Evolutionary conservation across 371 early-diverging fungal genomes (phyloP).

Genomic region (Rhizopus delemar): DNA sequence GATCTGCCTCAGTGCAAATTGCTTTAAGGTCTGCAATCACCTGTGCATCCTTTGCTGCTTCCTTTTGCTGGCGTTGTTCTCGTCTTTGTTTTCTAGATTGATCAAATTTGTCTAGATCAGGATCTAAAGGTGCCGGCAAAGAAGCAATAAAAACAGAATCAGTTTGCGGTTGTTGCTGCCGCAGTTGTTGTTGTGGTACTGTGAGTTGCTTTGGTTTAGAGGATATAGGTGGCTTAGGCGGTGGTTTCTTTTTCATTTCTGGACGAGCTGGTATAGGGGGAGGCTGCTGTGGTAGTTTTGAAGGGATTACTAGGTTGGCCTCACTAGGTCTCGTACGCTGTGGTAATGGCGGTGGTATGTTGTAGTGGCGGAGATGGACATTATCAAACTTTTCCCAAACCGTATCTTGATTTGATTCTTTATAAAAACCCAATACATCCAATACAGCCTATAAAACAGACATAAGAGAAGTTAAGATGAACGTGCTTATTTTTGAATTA

Average conservation of each 20-base stretch:
- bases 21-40: constrained; percentile 83
- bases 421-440: constrained; percentile 91
- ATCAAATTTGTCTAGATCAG: constrained; percentile 36
- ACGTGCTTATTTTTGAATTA: no score
- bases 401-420: constrained; percentile 70
- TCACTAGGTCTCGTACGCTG: constrained; percentile 23
- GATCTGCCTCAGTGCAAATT: constrained; percentile 91
- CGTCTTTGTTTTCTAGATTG: constrained; percentile 21
- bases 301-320: constrained; percentile 22
- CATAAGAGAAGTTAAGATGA: no score
- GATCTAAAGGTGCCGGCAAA: constrained; percentile 39
- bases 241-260: constrained; percentile 37
- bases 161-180: constrained; percentile 8
- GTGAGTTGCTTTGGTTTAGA: constrained; percentile 23
- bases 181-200: constrained; percentile 6
- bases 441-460: constrained; percentile 66
- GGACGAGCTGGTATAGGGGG: constrained; percentile 38
- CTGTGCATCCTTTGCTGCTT: constrained; percentile 51
- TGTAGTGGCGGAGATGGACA: constrained; percentile 39
- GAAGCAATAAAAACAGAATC: constrained; percentile 29
- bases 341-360: constrained; percentile 33
- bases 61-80: constrained; percentile 28
- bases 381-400: constrained; percentile 90
- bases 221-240: constrained; percentile 35
- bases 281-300: constrained; percentile 26